Conservation (phyloP, 2,329 filamentous ascomycete species). For the Hypomyces perniciosus region DNA sequence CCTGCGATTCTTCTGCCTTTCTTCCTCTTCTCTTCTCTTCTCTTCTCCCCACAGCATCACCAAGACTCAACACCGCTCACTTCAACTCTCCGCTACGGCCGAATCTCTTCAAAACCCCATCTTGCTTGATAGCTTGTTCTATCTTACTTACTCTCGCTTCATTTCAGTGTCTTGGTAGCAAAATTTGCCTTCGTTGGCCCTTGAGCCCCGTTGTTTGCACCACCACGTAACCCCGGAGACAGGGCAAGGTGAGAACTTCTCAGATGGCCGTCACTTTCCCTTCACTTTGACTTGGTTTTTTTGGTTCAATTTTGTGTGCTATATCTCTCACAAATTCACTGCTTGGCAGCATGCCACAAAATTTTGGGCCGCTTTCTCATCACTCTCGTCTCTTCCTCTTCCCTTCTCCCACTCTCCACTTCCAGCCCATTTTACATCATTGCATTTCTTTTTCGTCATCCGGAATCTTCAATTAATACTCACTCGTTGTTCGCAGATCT, state of each 20-base stretch:
- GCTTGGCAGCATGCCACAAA: not conserved
- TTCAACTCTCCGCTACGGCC: conserved; percentile 25
- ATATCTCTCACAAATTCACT: not conserved
- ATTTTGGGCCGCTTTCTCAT: not conserved
- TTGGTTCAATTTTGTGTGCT: not conserved
- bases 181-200: conserved; percentile 34
- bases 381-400: not conserved
- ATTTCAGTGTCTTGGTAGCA: conserved; percentile 47
- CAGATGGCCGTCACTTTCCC: not conserved
- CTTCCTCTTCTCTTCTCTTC: conserved; percentile 15
- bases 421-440: not conserved
- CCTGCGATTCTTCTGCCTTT: conserved; percentile 12
- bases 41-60: conserved; percentile 40
- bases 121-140: conserved; percentile 56
- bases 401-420: not conserved
- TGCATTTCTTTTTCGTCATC: not conserved
- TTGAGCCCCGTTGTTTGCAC: conserved; percentile 23
- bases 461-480: not conserved
- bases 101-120: conserved; percentile 35
- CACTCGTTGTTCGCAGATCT: conserved; percentile 20
- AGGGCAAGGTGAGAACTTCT: conserved; percentile 22
- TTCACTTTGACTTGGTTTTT: not conserved
- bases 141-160: conserved; percentile 55
- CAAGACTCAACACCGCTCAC: conserved; percentile 38
- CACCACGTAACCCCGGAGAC: conserved; percentile 24